phyloP scores from a whole-genome alignment of 139 green algal genomes.

The Chlorella sp. region DNA sequence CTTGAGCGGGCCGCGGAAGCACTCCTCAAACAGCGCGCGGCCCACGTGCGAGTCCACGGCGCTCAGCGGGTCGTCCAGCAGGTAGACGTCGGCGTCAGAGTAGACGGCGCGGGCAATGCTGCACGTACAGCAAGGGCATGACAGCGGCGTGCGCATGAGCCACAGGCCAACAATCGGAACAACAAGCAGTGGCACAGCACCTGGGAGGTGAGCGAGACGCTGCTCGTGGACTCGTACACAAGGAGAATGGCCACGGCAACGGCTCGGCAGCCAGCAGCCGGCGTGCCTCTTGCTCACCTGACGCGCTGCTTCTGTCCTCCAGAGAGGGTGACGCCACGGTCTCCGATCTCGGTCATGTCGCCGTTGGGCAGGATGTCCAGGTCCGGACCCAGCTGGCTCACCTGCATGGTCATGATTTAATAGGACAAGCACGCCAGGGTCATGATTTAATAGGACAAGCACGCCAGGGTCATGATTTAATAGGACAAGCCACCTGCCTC shows the following conservation, averaged over 20 bases:
- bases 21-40: constrained; percentile 70
- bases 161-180: no score
- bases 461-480: no score
- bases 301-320: constrained; percentile 66
- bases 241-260: no score
- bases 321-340: constrained; percentile 86
- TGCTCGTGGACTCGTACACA: no score
- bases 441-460: no score
- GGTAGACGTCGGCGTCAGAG: constrained; percentile 73
- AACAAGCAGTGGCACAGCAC: no score
- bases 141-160: no score
- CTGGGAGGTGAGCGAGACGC: no score
- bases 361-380: constrained; percentile 69
- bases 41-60: constrained; percentile 84
- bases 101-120: constrained; percentile 81
- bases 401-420: background rate
- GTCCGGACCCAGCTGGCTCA: constrained; percentile 52
- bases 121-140: background rate
- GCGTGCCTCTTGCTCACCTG: constrained; percentile 2
- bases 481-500: no score
- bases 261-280: no score
- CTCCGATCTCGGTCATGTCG: constrained; percentile 90
- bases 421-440: no score
- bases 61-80: constrained; percentile 90
- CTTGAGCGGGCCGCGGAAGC: constrained; percentile 10